Evolutionary conservation across 2,329 filamentous ascomycete genomes (phyloP).

Genomic region (Epichloe sibirici): DNA sequence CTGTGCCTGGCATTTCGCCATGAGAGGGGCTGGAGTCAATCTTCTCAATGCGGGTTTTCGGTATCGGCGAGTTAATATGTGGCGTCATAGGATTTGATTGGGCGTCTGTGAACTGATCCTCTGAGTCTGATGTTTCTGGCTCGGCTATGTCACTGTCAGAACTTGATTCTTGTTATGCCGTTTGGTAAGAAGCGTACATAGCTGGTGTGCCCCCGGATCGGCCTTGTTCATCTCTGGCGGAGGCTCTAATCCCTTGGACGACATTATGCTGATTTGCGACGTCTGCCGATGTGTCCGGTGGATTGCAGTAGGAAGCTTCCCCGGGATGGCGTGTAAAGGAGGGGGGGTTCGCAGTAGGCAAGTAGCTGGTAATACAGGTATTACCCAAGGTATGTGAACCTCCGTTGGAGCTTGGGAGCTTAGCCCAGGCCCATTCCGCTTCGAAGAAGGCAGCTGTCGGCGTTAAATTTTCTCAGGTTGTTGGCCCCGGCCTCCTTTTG

Average conservation of each 20-base stretch:
- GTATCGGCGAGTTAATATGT: constrained; percentile 37
- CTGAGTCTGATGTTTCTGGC: constrained; percentile 42
- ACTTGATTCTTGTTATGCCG: neutral
- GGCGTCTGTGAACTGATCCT: constrained; percentile 59
- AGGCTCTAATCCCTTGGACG: constrained; percentile 19
- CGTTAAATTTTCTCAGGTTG: neutral
- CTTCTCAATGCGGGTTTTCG: constrained; percentile 46
- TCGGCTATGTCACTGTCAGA: constrained; percentile 26
- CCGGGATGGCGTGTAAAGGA: neutral
- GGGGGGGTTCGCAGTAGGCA: too few relatives aligned
- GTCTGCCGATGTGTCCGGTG: neutral
- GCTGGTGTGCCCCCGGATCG: constrained; percentile 48
- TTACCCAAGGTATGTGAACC: neutral
- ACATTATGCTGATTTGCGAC: constrained; percentile 13
- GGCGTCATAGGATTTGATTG: constrained; percentile 38
- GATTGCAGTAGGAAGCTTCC: neutral
- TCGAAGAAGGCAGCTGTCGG: neutral
- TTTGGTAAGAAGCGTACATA: constrained; percentile 29
- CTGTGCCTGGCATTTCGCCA: constrained; percentile 50
- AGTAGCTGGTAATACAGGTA: neutral
- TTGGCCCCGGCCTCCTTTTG: neutral
- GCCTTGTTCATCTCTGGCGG: constrained; percentile 22
- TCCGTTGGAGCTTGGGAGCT: neutral
- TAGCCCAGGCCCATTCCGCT: neutral
- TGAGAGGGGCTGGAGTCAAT: constrained; percentile 39